Percentiles rank a stretch among this genome's conserved stretches.
These are phyloP conservation scores for Penicillium coffeae DNA, from an alignment of 495 filamentous ascomycete genomes.

Conservation along the genomic window DNA sequence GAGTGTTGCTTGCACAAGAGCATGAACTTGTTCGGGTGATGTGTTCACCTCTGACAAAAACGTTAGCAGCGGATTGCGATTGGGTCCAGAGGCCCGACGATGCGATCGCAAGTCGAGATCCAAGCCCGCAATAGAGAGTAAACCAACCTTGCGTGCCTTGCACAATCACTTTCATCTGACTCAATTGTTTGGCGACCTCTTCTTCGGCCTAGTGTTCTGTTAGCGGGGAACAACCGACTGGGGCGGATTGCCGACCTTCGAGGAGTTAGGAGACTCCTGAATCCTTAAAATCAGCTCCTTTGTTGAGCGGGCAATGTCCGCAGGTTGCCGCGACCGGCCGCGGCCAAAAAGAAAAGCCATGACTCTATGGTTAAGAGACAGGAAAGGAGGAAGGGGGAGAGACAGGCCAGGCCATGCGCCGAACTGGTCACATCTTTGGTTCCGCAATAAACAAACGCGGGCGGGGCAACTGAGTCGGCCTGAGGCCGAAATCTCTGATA, in stretches of 20 bases:
- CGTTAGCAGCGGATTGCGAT: slow-evolving; percentile 11
- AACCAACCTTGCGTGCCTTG: slow-evolving; percentile 74
- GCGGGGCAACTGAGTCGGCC: slow-evolving; percentile 35
- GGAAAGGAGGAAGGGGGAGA: slow-evolving; percentile 10
- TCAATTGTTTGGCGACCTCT: slow-evolving; percentile 70
- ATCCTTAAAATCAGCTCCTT: slow-evolving; percentile 54
- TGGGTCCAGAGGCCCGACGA: slow-evolving; percentile 1
- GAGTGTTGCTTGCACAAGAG: slow-evolving; percentile 73
- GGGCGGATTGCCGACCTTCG: slow-evolving; percentile 50
- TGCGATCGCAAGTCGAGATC: background rate
- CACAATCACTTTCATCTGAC: slow-evolving; percentile 77
- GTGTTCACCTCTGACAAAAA: slow-evolving; percentile 66
- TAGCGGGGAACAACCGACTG: slow-evolving; percentile 16
- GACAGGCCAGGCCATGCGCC: slow-evolving; percentile 3
- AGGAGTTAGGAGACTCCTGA: slow-evolving; percentile 37
- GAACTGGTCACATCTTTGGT: slow-evolving; percentile 10
- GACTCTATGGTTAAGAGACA: slow-evolving; percentile 6
- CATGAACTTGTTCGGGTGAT: slow-evolving; percentile 78
- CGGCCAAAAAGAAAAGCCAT: slow-evolving; percentile 95
- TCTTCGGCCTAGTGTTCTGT: slow-evolving; percentile 56
- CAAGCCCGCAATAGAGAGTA: background rate
- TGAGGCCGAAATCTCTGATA: slow-evolving; percentile 23
- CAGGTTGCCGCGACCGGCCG: slow-evolving; percentile 50
- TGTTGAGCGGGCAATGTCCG: slow-evolving; percentile 54
- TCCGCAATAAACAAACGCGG: slow-evolving; percentile 34